These are phyloP conservation scores for Pestalotiopsis fici DNA, from an alignment of 2,329 filamentous ascomycete genomes.

Conservation along the genomic window DNA sequence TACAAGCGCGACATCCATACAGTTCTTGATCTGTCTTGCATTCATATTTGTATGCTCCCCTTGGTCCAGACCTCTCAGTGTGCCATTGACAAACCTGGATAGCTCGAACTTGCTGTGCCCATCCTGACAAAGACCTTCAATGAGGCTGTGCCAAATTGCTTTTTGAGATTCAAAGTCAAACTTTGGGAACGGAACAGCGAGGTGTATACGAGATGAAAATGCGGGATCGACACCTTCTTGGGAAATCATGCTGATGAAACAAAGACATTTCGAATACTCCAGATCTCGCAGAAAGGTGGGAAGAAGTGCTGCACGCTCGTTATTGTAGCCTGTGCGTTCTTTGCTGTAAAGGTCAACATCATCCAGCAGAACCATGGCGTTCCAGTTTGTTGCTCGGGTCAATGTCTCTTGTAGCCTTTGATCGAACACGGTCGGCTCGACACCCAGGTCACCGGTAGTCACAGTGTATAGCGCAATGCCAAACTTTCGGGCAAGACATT, in stretches of 20 bases:
- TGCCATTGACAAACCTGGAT: no score
- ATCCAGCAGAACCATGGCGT: slow-evolving; percentile 17
- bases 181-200: no score
- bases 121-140: no score
- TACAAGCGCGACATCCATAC: not conserved
- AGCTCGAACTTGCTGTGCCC: no score
- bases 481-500: slow-evolving; percentile 17
- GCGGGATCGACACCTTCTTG: slow-evolving; percentile 4
- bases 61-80: no score
- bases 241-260: slow-evolving; percentile 14
- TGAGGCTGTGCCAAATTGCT: no score
- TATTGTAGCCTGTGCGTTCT: not conserved
- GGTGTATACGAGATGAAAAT: slow-evolving; percentile 6
- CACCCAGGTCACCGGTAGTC: slow-evolving; percentile 16
- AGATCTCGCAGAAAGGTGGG: slow-evolving; percentile 15
- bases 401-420: slow-evolving; percentile 11
- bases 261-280: slow-evolving; percentile 13
- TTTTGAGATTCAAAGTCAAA: no score
- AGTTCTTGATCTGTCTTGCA: not conserved
- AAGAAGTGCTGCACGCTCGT: not conserved
- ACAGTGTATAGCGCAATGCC: slow-evolving; percentile 14
- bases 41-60: not conserved
- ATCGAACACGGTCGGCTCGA: slow-evolving; percentile 12
- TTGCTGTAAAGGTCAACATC: slow-evolving; percentile 16
- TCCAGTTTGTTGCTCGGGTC: slow-evolving; percentile 16